Evolutionary conservation across 148 eudicot genomes (phyloP).

Genomic region (Arctostaphylos glauca): DNA sequence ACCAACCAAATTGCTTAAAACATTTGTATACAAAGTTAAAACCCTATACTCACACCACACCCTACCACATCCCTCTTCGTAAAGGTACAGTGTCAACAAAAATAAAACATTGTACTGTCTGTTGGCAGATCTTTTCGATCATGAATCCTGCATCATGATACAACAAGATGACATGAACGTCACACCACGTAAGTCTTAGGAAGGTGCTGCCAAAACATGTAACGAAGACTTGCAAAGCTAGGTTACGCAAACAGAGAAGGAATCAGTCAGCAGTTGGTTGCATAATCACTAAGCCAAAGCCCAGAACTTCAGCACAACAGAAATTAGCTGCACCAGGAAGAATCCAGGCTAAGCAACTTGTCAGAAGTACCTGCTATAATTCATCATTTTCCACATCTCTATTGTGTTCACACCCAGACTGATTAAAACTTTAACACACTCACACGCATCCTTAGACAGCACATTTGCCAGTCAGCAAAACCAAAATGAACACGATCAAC

Average conservation of each 20-base stretch:
- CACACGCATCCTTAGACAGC: not conserved
- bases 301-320: constrained; percentile 4
- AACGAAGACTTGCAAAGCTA: not conserved
- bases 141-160: not conserved
- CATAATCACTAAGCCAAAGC: constrained; percentile 10
- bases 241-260: constrained; percentile 5
- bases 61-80: not conserved
- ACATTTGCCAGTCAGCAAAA: not conserved
- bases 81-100: not conserved
- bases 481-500: not conserved
- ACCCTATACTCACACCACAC: not conserved
- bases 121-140: not conserved
- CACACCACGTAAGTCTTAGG: not conserved
- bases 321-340: constrained; percentile 15
- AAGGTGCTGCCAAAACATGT: not conserved
- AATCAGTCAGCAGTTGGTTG: constrained; percentile 11
- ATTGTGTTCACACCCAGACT: not conserved
- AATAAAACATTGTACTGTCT: not conserved
- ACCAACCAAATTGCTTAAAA: not conserved
- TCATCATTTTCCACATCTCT: constrained; percentile 12
- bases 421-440: not conserved
- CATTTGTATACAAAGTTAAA: not conserved
- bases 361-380: constrained; percentile 10
- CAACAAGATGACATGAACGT: not conserved
- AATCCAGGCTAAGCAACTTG: not conserved